Base-by-base conservation (phyloP, 169 alveolate species). In the Plasmodium yoelii region DNA sequence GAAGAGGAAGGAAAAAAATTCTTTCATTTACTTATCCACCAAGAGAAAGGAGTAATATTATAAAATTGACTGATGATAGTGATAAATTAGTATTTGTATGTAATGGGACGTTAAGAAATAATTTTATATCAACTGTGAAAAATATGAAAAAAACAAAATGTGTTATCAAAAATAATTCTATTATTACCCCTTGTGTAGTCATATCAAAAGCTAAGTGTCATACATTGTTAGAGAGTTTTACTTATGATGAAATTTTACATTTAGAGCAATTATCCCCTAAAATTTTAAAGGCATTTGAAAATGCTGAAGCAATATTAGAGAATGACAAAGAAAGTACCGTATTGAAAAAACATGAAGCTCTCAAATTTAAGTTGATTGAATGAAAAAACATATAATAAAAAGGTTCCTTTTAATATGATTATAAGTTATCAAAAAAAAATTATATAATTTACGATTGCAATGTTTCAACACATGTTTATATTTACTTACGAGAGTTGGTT, bases 191-290 rank as follows among this genome's bases (percentile, higher is more conserved):
- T 9, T 86, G 91, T 49, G 56, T 86, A 51, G 87, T 86, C 19
- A 72, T 86, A 51, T 86, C 91, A 46, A 86, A 86, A 64, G 91
- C 91, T 6, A 86, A 86, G 70, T 86, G 91, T 12, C 91, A 86
- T 72, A 86, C 91, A 10, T 56, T 86, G 18, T 55, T 86, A 46
- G 91, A 86, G 64, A 57, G 57, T 46, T 86, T 86, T n/a, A 86
- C 91, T 6, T 86, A 69, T 73, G 91, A 86, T 86, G 91, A 86
- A 53, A 70, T 86, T 57, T 64, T 86, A 24, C 91, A 86, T 55
- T 59, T 86, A 53, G 91, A 86, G 71, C 57, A 86, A 47, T 47
- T 86, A 13, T 60, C 86, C 42, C 68, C 74, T 28, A 28, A 26
- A 19, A 86, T 86, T 18, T 57, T 86, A 55, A 59, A 86, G 61